Base-by-base conservation (phyloP, 139 green algal genomes). In the Coelastrella sp. region DNA sequence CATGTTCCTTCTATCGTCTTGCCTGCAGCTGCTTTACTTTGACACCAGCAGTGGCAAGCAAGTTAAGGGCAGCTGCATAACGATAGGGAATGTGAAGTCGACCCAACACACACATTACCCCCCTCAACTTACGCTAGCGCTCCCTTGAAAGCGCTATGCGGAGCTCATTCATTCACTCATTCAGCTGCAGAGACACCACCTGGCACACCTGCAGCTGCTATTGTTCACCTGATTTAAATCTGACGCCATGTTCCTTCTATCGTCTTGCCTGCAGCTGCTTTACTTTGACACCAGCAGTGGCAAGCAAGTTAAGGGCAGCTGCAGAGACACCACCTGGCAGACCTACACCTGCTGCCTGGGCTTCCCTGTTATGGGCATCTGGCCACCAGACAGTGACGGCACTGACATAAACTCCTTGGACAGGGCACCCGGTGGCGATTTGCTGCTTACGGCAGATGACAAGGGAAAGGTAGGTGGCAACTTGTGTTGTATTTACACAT, bases 341-440 rank as follows among this genome's bases (percentile, higher is more conserved):
- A 93, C 90, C 61, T 96, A 91, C 92, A 95, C 91, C 76, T 92
- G 88, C 85, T 74, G 92, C 13, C 91, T 97, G 65, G 95, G 95
- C 13, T 97, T 96, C 73, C 91, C 93, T 2, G 95, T 97, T 3
- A 97, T 97, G 95, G 95, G 94, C 87, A 96, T 97, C 86, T 97
- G 94, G 95, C 90, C 82, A 4, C 60, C 79, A 56, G 92, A 95
- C 89, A 89, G 59, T 32, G 94, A 97, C 83, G 94, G 94, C 71
- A 96, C 94, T 1, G 92, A 96, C 79, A 80, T 96, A 66, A 96
- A 95, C 85, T 79, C 93, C 4, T 13, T 80, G 11, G 60, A 93
- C 73, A 83, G 86, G n/a, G 90, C 86, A 22, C 92, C 80, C 16
- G 47, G 60, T 5, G 85, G 88, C 5, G 19, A 92, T 5, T 81